These are phyloP conservation scores for Neospora caninum DNA, from an alignment of 169 alveolate species.

Conservation along the genomic window DNA sequence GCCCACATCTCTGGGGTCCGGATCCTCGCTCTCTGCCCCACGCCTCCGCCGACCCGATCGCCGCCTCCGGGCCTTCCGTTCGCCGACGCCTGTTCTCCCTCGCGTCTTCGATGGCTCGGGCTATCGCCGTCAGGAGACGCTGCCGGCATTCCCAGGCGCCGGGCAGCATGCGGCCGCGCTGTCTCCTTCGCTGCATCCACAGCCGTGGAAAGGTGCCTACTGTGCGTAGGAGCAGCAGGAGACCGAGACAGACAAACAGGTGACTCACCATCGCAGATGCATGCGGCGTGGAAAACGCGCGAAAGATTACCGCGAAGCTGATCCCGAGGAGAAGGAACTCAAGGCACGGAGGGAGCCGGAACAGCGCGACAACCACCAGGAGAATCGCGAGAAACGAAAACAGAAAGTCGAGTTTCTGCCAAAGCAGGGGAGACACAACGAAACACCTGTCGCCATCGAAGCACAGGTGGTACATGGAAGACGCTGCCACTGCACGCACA, in stretches of 20 bases:
- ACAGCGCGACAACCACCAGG: neutral
- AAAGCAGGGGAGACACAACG: neutral
- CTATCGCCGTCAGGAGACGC: neutral
- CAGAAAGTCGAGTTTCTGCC: slow-evolving; percentile 13
- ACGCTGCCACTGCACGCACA: slow-evolving; percentile 19
- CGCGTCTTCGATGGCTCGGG: neutral
- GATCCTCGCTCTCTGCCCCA: too few relatives aligned
- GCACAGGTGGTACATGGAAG: neutral
- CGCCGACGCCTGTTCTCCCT: neutral
- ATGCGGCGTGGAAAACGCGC: neutral
- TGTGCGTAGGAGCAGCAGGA: neutral
- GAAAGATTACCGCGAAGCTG: neutral
- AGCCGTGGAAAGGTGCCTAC: neutral
- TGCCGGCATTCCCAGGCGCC: neutral
- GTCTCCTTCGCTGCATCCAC: neutral
- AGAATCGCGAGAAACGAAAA: neutral
- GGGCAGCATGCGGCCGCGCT: neutral
- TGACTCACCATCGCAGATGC: neutral
- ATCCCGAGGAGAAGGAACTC: neutral
- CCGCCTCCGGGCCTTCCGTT: neutral
- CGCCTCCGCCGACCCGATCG: too few relatives aligned
- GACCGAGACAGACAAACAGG: neutral
- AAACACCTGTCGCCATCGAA: slow-evolving; percentile 2
- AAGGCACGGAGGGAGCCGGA: neutral
- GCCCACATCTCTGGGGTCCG: too few relatives aligned